Evolutionary conservation across 176 grass and related monocot genomes (phyloP).

Genomic region (Rhipidocladum racemiflorum): DNA sequence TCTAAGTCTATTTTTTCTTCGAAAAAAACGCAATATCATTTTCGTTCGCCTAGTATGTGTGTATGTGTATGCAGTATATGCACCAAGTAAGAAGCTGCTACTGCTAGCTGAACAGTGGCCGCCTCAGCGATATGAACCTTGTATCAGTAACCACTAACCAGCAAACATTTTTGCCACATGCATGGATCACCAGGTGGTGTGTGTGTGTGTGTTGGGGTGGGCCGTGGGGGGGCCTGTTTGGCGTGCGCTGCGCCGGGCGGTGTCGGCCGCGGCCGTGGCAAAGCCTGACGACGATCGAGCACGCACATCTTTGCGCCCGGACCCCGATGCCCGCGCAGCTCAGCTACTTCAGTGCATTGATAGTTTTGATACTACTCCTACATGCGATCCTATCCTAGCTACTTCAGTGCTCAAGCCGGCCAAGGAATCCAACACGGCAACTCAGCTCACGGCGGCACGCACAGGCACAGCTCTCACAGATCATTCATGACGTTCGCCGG

Average conservation of each 20-base stretch:
- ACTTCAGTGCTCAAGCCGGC: background rate
- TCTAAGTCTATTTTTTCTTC: no score
- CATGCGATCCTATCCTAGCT: background rate
- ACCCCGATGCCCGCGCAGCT: background rate
- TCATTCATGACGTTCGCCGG: no score
- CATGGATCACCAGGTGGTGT: background rate
- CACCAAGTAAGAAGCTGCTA: background rate
- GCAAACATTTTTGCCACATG: background rate
- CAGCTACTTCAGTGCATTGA: no score
- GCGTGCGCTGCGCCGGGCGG: slow-evolving; percentile 45
- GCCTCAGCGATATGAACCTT: background rate
- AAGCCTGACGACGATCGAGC: slow-evolving; percentile 45
- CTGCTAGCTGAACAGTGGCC: background rate
- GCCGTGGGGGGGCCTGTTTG: slow-evolving; percentile 16
- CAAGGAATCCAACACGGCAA: background rate
- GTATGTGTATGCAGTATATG: background rate
- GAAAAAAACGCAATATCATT: no score
- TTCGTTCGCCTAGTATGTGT: no score
- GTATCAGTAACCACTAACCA: background rate
- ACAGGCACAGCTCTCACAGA: no score
- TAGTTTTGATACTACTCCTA: background rate
- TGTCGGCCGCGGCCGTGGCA: slow-evolving; percentile 44
- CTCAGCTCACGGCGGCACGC: no score
- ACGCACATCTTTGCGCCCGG: background rate
- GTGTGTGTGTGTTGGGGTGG: background rate